phyloP scores from a whole-genome alignment of 495 filamentous ascomycete genomes.

The Niebla homalea region DNA sequence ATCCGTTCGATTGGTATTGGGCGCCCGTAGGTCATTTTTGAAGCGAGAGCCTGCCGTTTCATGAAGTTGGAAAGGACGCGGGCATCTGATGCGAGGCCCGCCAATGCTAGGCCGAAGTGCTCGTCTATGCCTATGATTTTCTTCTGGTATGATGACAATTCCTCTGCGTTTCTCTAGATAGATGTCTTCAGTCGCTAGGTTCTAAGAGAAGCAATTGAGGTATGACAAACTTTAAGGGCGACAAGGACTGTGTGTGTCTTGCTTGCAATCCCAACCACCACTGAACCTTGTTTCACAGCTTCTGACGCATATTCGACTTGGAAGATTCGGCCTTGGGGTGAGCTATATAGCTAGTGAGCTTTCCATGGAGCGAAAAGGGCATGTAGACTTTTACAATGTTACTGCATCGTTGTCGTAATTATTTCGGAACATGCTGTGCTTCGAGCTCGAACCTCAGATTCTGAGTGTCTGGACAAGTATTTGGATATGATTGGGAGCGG shows the following conservation, averaged over 20 bases:
- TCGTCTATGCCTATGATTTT: slow-evolving; percentile 95
- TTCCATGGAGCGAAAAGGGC: slow-evolving; percentile 9
- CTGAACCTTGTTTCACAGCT: slow-evolving; percentile 97
- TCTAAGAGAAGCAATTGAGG: not conserved
- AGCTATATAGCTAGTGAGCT: slow-evolving; percentile 42
- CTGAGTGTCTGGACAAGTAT: too few relatives aligned
- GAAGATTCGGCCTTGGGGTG: slow-evolving; percentile 97
- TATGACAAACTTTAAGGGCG: slow-evolving; percentile 73
- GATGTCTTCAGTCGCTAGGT: slow-evolving; percentile 3
- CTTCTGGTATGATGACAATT: slow-evolving; percentile 98
- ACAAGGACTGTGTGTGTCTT: slow-evolving; percentile 96
- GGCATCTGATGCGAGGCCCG: slow-evolving; percentile 93
- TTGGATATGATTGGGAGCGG: too few relatives aligned
- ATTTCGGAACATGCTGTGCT: slow-evolving; percentile 83
- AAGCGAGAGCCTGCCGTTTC: slow-evolving; percentile 95
- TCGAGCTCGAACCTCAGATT: not conserved
- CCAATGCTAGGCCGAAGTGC: slow-evolving; percentile 90
- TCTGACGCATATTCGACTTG: slow-evolving; percentile 98
- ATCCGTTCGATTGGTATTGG: slow-evolving; percentile 79
- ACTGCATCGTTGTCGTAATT: slow-evolving; percentile 99
- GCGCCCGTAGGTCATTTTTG: slow-evolving; percentile 88
- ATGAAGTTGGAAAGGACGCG: slow-evolving; percentile 99
- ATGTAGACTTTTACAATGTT: slow-evolving; percentile 65
- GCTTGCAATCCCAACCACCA: slow-evolving; percentile 90
- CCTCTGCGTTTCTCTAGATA: slow-evolving; percentile 85